Evolutionary conservation across 768 basidiomycete species (phyloP), one percentile per base, ranked within the genome.

Genomic region (Xanthoconium stramineum): DNA sequence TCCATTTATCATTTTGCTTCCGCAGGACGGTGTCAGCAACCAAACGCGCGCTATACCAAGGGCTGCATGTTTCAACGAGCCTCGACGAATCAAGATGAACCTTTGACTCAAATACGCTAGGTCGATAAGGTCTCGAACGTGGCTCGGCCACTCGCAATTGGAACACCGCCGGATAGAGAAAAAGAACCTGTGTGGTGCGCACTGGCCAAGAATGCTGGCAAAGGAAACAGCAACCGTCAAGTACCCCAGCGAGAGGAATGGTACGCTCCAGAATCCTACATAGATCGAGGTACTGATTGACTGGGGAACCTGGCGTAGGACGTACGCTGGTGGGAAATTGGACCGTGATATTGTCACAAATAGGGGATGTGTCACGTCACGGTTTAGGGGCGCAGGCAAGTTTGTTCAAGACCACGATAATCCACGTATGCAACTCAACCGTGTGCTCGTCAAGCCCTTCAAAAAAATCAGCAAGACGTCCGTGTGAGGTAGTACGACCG

Each of bases 361-460:
- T 47, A 72, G 67, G 68, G 68, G 65, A 35, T 0, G 3, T 58
- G 68, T 67, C 65, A 68, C 68, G 38, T 69, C 68, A 71, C 70
- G 38, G 24, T 49, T 24, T 19, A 55, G 39, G 17, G 19, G 24
- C 52, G n/a, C 53, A 71, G 68, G 70, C 68, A 69, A 71, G 65
- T 71, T 24, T 37, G 15, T 57, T 56, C 66, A 64, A 58, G 58
- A 66, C 68, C 64, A 70, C 66, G 35, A 68, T 61, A 29, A 53
- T 57, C 52, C 44, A 30, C 47, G 15, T 64, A 61, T 68, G 49
- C 67, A 50, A 60, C 68, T 69, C 62, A 69, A 61, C 63, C 2
- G 60, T 67, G 69, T 71, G 68, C 50, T 28, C 59, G 36, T 62
- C 65, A 67, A 69, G 60, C 11, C 5, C 59, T 39, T 59, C 61